These are phyloP conservation scores for Euphorbia tirucalli DNA, from an alignment of 345 rosid genomes.

Conservation along the genomic window DNA sequence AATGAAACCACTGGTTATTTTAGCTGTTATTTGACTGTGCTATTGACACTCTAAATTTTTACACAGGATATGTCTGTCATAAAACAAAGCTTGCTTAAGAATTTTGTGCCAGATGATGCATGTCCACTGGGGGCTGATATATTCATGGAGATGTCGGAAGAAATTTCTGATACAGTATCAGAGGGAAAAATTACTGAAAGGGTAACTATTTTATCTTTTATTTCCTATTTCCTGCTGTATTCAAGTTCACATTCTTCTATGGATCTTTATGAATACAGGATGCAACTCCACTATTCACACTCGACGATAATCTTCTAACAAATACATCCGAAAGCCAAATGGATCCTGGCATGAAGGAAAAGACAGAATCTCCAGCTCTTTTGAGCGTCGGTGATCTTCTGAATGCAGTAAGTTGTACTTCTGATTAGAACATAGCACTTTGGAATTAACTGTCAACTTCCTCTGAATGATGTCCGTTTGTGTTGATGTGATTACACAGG, in stretches of 20 bases:
- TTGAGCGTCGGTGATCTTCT: constrained; percentile 61
- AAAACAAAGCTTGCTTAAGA: constrained; percentile 47
- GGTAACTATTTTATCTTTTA: constrained; percentile 19
- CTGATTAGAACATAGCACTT: not conserved
- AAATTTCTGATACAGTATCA: constrained; percentile 28
- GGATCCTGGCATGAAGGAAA: constrained; percentile 27
- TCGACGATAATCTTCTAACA: constrained; percentile 35
- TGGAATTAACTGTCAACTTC: not conserved
- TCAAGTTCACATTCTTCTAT: not conserved
- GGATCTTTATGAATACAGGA: constrained; percentile 35
- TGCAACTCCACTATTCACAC: constrained; percentile 35
- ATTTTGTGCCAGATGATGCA: constrained; percentile 55
- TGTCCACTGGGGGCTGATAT: constrained; percentile 56
- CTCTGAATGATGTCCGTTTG: not conserved
- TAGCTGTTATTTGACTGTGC: not conserved
- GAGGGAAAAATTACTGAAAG: constrained; percentile 31
- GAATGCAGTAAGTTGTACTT: constrained; percentile 44
- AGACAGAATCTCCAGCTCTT: constrained; percentile 35
- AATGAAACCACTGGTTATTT: constrained; percentile 1
- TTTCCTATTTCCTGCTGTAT: not conserved
- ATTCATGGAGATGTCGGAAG: constrained; percentile 42
- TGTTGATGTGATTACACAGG: constrained; percentile 29
- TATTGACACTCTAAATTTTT: constrained; percentile 10
- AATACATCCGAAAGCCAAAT: constrained; percentile 40
- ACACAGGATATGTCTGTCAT: constrained; percentile 44